phyloP scores from a whole-genome alignment of 345 rosid species.

The Eucalyptus curtisii region DNA sequence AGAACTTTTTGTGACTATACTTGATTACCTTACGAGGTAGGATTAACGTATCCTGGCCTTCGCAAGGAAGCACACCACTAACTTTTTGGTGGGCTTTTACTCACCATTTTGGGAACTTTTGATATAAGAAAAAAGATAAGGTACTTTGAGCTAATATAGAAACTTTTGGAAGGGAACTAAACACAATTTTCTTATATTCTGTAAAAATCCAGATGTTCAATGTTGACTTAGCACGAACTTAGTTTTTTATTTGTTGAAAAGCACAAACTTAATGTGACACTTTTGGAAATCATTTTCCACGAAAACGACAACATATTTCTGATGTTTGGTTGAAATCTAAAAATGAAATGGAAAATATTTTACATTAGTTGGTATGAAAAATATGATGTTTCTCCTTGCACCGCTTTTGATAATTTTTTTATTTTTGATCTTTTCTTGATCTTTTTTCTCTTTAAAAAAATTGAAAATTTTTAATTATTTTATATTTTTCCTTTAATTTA shows the following conservation, averaged over 20 bases:
- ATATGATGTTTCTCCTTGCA: too few species aligned
- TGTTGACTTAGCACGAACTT: not conserved
- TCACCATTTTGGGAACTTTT: not conserved
- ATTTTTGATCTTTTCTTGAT: fast-evolving
- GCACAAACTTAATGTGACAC: too few species aligned
- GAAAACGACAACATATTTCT: too few species aligned
- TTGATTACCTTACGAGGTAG: not conserved
- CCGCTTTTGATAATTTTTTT: too few species aligned
- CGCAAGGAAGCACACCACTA: not conserved
- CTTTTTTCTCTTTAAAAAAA: too few species aligned
- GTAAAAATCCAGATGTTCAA: not conserved
- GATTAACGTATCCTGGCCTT: not conserved
- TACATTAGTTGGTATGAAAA: too few species aligned
- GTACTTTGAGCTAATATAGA: not conserved
- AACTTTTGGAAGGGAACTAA: not conserved
- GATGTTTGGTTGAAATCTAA: too few species aligned
- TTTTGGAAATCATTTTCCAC: too few species aligned
- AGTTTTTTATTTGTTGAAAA: not conserved
- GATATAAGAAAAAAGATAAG: not conserved
- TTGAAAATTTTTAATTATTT: too few species aligned
- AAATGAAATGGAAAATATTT: too few species aligned
- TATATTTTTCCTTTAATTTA: too few species aligned
- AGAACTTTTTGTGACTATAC: not conserved
- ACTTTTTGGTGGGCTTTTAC: not conserved
- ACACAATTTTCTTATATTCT: not conserved